Evolutionary conservation across 805 yeast species (phyloP).

Genomic region (Cyberlindnera xylosilytica): DNA sequence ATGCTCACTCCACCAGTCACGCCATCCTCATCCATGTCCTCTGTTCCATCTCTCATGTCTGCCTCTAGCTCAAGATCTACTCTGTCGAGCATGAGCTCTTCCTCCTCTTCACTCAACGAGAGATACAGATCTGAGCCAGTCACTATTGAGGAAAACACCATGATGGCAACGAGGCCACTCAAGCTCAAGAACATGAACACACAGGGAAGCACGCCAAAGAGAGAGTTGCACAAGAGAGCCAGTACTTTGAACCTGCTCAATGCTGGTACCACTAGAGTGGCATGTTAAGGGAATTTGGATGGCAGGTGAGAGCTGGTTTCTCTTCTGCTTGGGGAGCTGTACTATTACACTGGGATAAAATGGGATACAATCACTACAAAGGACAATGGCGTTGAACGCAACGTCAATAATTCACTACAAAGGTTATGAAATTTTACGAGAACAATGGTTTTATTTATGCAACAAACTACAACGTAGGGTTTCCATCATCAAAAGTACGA

Average conservation of each 20-base stretch:
- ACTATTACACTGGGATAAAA: neutral
- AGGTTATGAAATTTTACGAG: neutral
- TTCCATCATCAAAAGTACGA: neutral
- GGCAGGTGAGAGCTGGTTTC: neutral
- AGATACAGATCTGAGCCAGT: conserved; percentile 11
- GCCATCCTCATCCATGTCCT: conserved; percentile 24
- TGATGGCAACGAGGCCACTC: conserved; percentile 19
- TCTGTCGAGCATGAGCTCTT: conserved; percentile 25
- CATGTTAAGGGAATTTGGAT: neutral
- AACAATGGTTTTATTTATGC: no score
- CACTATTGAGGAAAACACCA: conserved; percentile 7
- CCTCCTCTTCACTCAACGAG: conserved; percentile 17
- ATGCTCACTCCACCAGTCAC: conserved; percentile 18
- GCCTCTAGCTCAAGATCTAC: conserved; percentile 40
- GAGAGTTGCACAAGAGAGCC: conserved; percentile 9
- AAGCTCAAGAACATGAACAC: conserved; percentile 23
- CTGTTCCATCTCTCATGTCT: conserved; percentile 39
- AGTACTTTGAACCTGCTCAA: conserved; percentile 12
- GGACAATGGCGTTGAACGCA: no score
- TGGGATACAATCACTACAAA: no score
- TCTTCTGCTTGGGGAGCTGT: neutral
- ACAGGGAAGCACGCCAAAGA: conserved; percentile 5
- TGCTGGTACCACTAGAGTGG: conserved; percentile 9
- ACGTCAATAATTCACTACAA: no score
- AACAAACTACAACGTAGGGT: no score